Base-by-base conservation (phyloP, 2,329 filamentous ascomycete genomes). In the Monascus ruber region DNA sequence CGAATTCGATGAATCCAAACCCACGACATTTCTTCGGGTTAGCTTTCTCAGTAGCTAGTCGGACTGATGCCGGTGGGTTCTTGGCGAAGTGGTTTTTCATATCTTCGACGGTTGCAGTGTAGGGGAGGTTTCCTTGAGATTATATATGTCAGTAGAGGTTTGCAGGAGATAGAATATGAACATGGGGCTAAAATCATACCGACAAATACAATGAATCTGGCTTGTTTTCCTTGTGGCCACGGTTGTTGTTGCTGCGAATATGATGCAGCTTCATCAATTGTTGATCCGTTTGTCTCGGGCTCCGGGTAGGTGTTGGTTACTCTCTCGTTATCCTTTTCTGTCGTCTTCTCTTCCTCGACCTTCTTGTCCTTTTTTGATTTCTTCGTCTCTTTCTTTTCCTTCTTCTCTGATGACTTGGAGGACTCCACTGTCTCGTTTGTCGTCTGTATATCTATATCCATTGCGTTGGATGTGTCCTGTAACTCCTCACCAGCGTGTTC, bases 1-100 rank as follows among this genome's bases (percentile, higher is more conserved):
- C 79, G 58, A 95, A 96, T 63, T 96, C 89, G 51, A 96, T 71
- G 62, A 95, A 94, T 5, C 85, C 86, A 53, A 83, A 82, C 29
- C 86, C 85, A 49, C 81, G 81, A 54, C 77, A 81, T 47, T 79
- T 76, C 39, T 69, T 70, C 8, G 74, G 71, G 47, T 77, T 70
- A 39, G 69, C 68, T 49, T 78, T 77, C 52, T 83, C 74, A 38
- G 79, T 84, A 35, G 85, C 76, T 44, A 85, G 79, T 24, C 89
- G 85, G 36, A 91, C 72, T 2, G 74, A 73, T 38, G 68, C 71
- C 6, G 85, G 85, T 37, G 76, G 66, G 47, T 94, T 76, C 45
- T 83, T 78, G 33, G 78, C 72, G 61, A 95, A 95, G 69, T 95
- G 88, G 42, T 75, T 70, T 41, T 68, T 66, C 45, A 96, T 74